Evolutionary conservation across 1,139 yeast species (phyloP).

Genomic region (Candida freyschussii): DNA sequence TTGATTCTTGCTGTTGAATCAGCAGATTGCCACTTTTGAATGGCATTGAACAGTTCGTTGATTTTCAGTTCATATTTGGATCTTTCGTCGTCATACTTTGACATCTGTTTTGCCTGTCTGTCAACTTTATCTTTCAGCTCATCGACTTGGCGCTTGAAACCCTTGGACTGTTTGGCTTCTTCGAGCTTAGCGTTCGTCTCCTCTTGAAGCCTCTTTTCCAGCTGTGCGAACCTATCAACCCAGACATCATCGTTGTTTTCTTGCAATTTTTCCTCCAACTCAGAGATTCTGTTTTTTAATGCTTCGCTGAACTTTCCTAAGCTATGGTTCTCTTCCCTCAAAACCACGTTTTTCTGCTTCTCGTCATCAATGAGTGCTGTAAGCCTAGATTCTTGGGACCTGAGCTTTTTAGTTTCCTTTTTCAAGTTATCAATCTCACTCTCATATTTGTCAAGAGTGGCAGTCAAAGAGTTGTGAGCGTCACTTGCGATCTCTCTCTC

Average conservation of each 20-base stretch:
- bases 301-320: constrained; percentile 30
- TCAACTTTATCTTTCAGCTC: constrained; percentile 27
- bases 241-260: constrained; percentile 38
- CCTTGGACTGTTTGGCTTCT: constrained; percentile 31
- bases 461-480: constrained; percentile 27
- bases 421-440: constrained; percentile 17
- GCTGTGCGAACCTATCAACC: constrained; percentile 30
- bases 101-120: constrained; percentile 21
- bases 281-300: constrained; percentile 31
- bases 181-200: constrained; percentile 32
- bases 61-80: constrained; percentile 32
- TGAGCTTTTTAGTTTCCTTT: constrained; percentile 14
- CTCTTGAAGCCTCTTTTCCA: constrained; percentile 29
- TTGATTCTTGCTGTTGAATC: constrained; percentile 40
- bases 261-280: constrained; percentile 31
- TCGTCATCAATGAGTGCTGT: constrained; percentile 28
- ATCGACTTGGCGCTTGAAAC: constrained; percentile 32
- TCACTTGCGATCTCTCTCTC: constrained; percentile 38
- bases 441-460: constrained; percentile 27
- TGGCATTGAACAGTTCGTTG: constrained; percentile 32
- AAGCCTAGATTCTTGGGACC: constrained; percentile 14
- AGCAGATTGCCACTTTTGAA: constrained; percentile 37
- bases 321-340: constrained; percentile 33
- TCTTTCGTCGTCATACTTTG: constrained; percentile 28
- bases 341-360: constrained; percentile 32